phyloP scores from a whole-genome alignment of 2,329 filamentous ascomycete genomes.

The Chaetomium strumarium region DNA sequence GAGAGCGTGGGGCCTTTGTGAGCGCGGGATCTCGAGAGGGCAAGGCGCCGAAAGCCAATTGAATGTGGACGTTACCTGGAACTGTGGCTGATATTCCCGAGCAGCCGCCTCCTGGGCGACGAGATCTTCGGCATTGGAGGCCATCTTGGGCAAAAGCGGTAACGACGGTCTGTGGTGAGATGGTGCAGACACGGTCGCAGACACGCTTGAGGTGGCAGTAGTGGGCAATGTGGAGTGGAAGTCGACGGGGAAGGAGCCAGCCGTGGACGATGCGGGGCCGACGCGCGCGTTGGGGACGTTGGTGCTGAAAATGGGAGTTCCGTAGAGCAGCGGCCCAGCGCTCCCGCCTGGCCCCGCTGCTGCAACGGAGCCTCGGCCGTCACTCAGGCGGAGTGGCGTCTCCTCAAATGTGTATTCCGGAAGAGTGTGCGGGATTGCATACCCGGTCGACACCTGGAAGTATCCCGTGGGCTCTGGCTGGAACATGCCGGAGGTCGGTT shows the following conservation, averaged over 20 bases:
- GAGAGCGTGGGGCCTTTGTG: slow-evolving; percentile 8
- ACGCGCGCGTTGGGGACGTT: slow-evolving; percentile 17
- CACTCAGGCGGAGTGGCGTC: slow-evolving; percentile 21
- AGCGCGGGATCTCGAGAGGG: slow-evolving; percentile 7
- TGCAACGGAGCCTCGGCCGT: slow-evolving; percentile 13
- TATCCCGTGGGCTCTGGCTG: slow-evolving; percentile 48
- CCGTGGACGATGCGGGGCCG: slow-evolving; percentile 24
- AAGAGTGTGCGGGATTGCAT: slow-evolving; percentile 36
- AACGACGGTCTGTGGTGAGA: slow-evolving; percentile 14
- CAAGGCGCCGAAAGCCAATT: slow-evolving; percentile 15
- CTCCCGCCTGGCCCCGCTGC: slow-evolving; percentile 19
- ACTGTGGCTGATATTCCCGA: slow-evolving; percentile 51
- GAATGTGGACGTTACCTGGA: slow-evolving; percentile 39
- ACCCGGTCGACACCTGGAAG: slow-evolving; percentile 37
- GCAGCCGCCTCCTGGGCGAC: slow-evolving; percentile 57
- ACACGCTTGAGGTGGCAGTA: slow-evolving; percentile 9
- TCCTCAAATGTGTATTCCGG: slow-evolving; percentile 27
- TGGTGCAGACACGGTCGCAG: slow-evolving; percentile 10
- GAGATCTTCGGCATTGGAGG: slow-evolving; percentile 38
- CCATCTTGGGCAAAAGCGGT: slow-evolving; percentile 33
- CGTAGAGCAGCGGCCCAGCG: slow-evolving; percentile 19
- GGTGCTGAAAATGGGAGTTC: slow-evolving; percentile 22
- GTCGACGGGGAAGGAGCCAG: slow-evolving; percentile 18
- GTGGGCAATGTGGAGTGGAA: slow-evolving; percentile 22
- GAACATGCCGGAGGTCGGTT: slow-evolving; percentile 42